phyloP scores from a whole-genome alignment of 2,329 filamentous ascomycete genomes.

The Pseudocercospora crystallina region DNA sequence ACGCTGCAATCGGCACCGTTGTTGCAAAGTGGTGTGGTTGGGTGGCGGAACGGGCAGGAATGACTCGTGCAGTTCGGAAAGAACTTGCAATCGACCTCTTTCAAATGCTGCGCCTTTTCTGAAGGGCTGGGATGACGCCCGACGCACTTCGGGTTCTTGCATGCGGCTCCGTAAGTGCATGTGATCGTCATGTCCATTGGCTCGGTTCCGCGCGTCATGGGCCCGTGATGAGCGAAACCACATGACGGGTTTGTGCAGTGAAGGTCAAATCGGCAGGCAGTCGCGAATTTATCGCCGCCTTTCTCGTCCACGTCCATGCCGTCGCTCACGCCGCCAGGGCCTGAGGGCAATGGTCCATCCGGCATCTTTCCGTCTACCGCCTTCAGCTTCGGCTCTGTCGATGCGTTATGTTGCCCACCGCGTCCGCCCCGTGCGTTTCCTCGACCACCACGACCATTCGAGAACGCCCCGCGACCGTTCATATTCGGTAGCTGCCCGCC shows the following conservation, averaged over 20 bases:
- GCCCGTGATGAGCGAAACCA: slow-evolving; percentile 91
- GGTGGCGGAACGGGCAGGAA: slow-evolving; percentile 85
- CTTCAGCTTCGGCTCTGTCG: slow-evolving; percentile 12
- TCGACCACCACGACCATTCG: slow-evolving; percentile 17
- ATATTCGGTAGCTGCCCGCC: slow-evolving; percentile 40
- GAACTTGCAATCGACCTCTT: slow-evolving; percentile 87
- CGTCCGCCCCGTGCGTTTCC: slow-evolving; percentile 14
- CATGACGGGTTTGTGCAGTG: slow-evolving; percentile 86
- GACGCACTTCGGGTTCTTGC: slow-evolving; percentile 93
- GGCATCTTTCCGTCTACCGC: slow-evolving; percentile 27
- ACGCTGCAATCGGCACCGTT: slow-evolving; percentile 87
- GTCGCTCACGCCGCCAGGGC: slow-evolving; percentile 37
- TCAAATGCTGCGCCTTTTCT: slow-evolving; percentile 73
- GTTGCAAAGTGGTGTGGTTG: slow-evolving; percentile 79
- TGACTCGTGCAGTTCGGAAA: slow-evolving; percentile 91
- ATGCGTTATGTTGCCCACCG: slow-evolving; percentile 9
- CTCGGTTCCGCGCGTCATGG: slow-evolving; percentile 68
- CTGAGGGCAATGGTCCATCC: slow-evolving; percentile 20
- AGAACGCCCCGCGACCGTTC: slow-evolving; percentile 31
- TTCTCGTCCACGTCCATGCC: slow-evolving; percentile 58
- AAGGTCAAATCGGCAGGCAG: slow-evolving; percentile 85
- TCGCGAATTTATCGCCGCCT: slow-evolving; percentile 55
- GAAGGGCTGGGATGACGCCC: slow-evolving; percentile 91
- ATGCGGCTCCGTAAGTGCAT: slow-evolving; percentile 84
- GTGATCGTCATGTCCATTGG: slow-evolving; percentile 78